A percentile compares a stretch with the other conserved stretches of the same genome.
phyloP scores from a whole-genome alignment of 2,329 filamentous ascomycete genomes.

The Daldinia eschscholtzii region DNA sequence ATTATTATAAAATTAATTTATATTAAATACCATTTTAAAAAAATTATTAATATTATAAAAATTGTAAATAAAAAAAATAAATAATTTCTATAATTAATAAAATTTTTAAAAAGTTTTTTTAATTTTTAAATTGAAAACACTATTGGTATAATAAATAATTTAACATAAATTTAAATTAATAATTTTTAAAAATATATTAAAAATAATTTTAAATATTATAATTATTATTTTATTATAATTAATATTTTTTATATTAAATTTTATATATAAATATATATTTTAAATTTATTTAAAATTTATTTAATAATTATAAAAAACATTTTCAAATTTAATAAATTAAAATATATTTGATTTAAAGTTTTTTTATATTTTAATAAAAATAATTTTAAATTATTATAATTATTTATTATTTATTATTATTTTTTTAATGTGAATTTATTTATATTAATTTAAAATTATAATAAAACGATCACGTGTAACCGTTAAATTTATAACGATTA shows the following conservation, averaged over 20 bases:
- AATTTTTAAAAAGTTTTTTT: too few relatives aligned
- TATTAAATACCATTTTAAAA: neutral
- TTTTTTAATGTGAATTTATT: neutral
- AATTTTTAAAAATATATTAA: too few relatives aligned
- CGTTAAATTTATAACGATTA: too few relatives aligned
- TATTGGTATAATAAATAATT: too few relatives aligned
- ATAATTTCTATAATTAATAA: too few relatives aligned
- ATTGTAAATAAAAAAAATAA: too few relatives aligned
- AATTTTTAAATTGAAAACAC: too few relatives aligned
- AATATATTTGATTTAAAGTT: neutral
- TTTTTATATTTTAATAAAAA: neutral
- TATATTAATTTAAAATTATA: neutral
- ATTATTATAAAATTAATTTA: neutral
- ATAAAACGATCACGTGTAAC: too few relatives aligned
- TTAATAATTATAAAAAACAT: too few relatives aligned
- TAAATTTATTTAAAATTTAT: slow-evolving; percentile 1
- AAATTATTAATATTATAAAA: neutral
- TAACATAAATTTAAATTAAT: too few relatives aligned
- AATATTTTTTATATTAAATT: neutral
- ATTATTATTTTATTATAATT: neutral
- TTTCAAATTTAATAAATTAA: neutral
- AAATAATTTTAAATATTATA: neutral
- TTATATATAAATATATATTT: neutral
- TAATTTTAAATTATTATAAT: neutral
- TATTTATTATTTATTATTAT: neutral